Base-by-base conservation (phyloP, 1,139 yeast species). In the Magnusiomyces fungicola region DNA sequence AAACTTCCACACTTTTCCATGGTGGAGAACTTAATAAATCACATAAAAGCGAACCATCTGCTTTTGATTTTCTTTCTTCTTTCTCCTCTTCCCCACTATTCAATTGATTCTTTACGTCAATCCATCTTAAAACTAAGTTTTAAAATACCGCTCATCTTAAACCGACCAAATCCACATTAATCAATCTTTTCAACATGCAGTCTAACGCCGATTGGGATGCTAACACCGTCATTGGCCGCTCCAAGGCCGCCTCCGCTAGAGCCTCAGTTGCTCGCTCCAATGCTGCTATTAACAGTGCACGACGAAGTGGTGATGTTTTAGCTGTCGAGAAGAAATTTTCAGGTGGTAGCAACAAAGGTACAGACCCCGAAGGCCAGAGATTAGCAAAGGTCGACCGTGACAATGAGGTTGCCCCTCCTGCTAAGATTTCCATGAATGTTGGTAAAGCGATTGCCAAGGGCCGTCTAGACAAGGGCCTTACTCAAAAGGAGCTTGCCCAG, bases 401-500 rank as follows among this genome's bases (percentile, higher is more conserved):
- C 49, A 95, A 90, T 62, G 97, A 90, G 62, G 90, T 92, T 55
- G 95, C 89, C 51, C 86, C 95, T 40, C 95, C 95, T 50, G 85
- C 90, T 71, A 94, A 89, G 72, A 71, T 92, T 52, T 95, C 88
- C 53, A 73, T 77, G 29, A 71, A 72, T 53, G 97, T 94, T 37
- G 98, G 98, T 61, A 86, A 83, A 66, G 84, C 94, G 50, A 89
- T 92, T 61, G 79, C 81, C 54, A 75, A 82, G 67, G 96, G 86
- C 41, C 83, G 98, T 72, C 84, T 81, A 63, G 97, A 87, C 56
- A 89, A 89, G 78, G 79, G 80, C 62, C 67, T 89, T 64, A 85
- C 97, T 10, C 98, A 92, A 70, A 92, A 92, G 76, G 98, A 92
- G 60, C 77, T 92, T 63, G 98, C 98, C 61, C 88, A 96, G 55